Evolutionary conservation across 2,329 filamentous ascomycete species (phyloP).

Genomic region (Ascochyta fabae): DNA sequence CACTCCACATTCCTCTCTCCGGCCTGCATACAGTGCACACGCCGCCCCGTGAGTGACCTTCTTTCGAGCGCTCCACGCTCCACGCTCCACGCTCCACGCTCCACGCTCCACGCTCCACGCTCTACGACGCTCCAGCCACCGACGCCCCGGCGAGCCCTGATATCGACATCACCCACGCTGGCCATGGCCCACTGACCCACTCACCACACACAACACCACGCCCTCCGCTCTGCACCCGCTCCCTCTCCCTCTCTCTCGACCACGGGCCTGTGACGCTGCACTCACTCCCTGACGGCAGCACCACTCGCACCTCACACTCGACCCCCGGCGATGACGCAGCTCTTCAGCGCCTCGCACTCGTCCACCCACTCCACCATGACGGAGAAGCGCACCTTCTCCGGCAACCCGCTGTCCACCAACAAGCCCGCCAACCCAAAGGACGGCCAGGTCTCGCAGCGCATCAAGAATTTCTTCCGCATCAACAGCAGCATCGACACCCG

Average conservation of each 20-base stretch:
- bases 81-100: not conserved
- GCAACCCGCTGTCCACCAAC: conserved; percentile 54
- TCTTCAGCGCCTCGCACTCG: conserved; percentile 50
- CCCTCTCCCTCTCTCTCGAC: not conserved
- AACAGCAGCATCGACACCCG: conserved; percentile 59
- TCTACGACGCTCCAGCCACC: conserved; percentile 32
- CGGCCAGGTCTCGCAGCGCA: conserved; percentile 66
- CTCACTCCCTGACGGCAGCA: conserved; percentile 7
- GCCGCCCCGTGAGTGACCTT: conserved; percentile 29
- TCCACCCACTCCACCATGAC: conserved; percentile 47
- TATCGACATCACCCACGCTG: conserved; percentile 24
- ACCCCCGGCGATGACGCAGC: conserved; percentile 49
- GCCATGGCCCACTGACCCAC: conserved; percentile 46
- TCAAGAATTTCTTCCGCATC: conserved; percentile 75
- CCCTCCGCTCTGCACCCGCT: conserved; percentile 7
- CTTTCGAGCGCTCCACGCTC: too few relatives aligned
- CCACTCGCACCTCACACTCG: not conserved
- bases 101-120: not conserved
- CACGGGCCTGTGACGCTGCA: conserved; percentile 8
- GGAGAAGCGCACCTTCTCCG: conserved; percentile 59
- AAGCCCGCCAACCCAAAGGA: conserved; percentile 57
- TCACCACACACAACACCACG: conserved; percentile 16
- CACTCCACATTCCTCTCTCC: not conserved
- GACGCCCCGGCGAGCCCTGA: conserved; percentile 22
- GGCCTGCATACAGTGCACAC: conserved; percentile 5